Evolutionary conservation across 345 rosid species (phyloP).

Genomic region (Aquilaria yunnanensis): DNA sequence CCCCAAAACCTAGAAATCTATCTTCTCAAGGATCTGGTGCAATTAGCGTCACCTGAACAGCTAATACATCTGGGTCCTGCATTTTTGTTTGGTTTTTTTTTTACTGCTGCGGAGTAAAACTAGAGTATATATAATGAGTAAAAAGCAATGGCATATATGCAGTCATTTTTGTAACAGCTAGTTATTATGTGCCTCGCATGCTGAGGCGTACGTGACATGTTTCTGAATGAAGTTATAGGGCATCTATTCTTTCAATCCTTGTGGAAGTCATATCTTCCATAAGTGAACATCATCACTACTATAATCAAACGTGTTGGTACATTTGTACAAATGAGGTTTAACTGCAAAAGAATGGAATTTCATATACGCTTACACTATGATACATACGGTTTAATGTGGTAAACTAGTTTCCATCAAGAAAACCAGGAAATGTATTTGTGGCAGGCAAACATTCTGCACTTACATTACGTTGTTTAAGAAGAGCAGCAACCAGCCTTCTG

Average conservation of each 20-base stretch:
- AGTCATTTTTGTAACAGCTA: background rate
- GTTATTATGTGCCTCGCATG: background rate
- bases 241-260: background rate
- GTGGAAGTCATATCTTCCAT: background rate
- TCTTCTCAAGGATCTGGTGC: conserved; percentile 15
- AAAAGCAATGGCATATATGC: too few relatives aligned
- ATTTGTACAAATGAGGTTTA: conserved; percentile 8
- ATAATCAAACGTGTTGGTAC: conserved; percentile 12
- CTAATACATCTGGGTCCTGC: background rate
- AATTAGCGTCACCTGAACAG: conserved; percentile 11
- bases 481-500: conserved; percentile 50
- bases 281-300: conserved; percentile 6
- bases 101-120: background rate
- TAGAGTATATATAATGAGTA: too few relatives aligned
- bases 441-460: conserved; percentile 4
- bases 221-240: background rate
- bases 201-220: background rate
- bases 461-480: conserved; percentile 17
- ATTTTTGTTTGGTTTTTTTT: background rate
- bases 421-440: conserved; percentile 5
- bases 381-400: conserved; percentile 8
- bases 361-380: conserved; percentile 8
- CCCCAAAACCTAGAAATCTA: background rate
- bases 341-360: conserved; percentile 18
- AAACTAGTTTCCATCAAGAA: conserved; percentile 1